Evolutionary conservation across 805 yeast species (phyloP), one percentile per base, ranked within the genome.

Genomic region (Tetrapisispora pingtungensis): DNA sequence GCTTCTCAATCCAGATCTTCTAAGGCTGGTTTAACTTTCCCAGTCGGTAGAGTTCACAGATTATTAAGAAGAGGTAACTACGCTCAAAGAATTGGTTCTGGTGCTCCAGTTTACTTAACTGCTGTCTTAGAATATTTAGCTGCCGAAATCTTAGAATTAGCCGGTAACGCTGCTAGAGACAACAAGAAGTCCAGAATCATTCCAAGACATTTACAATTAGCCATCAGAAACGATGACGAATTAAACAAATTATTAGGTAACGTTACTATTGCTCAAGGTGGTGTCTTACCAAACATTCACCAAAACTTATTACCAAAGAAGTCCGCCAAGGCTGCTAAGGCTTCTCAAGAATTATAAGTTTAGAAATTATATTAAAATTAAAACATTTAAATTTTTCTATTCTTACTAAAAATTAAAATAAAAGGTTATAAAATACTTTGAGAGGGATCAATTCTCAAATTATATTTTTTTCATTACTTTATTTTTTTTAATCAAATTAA

Each of bases 21-120:
- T 54, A 90, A 88, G 78, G 97, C 97, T 66, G 97, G 97, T 71
- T 81, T 90, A 67, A 86, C 95, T 63, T 90, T 90, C 93, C 97
- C 97, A 75, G 97, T 90, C 58, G 97, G 97, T 72, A 89, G 97
- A 81, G 93, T 90, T 59, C 96, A 89, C 78, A 82, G 97, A 75
- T 78, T 89, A 61, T 74, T 90, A 66, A 86, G 95, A 81, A 87
- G 84, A 74, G 96, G 96, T 69, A 86, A 89, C 82, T 86, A 90
- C 77, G 95, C 97, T 65, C 95, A 89, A 75, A 83, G 97, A 77
- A 82, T 90, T 61, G 97, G 97, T 80, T 88, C 97, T 57, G 96
- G 96, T 81, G 97, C 97, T 63, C 97, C 97, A 74, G 90, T 90
- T 53, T 90, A 89, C 75, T 78, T 90, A 66, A 89, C 97, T 58